Percentiles rank a stretch among this genome's conserved stretches.
These are phyloP conservation scores for Cyberlindnera subsufficiens DNA, from an alignment of 805 yeast species.

Conservation along the genomic window DNA sequence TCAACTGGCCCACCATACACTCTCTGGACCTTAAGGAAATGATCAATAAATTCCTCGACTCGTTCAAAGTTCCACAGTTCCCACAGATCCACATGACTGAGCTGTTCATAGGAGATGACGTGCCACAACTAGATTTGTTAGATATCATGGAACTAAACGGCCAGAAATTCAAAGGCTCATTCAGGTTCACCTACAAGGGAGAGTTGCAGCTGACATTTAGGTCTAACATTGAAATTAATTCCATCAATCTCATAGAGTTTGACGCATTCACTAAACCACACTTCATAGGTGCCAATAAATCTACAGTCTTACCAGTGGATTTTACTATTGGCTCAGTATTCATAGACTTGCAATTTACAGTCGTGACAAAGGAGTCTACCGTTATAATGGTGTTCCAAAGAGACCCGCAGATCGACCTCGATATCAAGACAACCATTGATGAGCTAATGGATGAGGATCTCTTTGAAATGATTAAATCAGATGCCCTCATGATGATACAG, in stretches of 20 bases:
- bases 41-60: conserved; percentile 18
- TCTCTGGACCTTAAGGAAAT: conserved; percentile 16
- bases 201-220: conserved; percentile 12
- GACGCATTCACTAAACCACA: conserved; percentile 23
- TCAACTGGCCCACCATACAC: conserved; percentile 20
- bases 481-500: conserved; percentile 14
- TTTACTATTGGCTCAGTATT: conserved; percentile 14
- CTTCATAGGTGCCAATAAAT: conserved; percentile 18
- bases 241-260: conserved; percentile 20
- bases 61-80: conserved; percentile 11
- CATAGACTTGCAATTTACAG: conserved; percentile 17
- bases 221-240: conserved; percentile 21
- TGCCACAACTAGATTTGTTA: conserved; percentile 18
- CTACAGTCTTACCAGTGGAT: conserved; percentile 23
- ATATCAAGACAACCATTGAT: conserved; percentile 21
- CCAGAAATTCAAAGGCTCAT: conserved; percentile 18
- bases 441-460: conserved; percentile 22
- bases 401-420: conserved; percentile 20
- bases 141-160: conserved; percentile 18
- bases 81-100: conserved; percentile 16
- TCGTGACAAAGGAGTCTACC: conserved; percentile 16
- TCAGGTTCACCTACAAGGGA: conserved; percentile 21
- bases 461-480: conserved; percentile 16
- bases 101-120: conserved; percentile 10
- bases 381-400: conserved; percentile 22